Conservation (phyloP, 2,329 filamentous ascomycete genomes). For the Hypoxylon sp. region DNA sequence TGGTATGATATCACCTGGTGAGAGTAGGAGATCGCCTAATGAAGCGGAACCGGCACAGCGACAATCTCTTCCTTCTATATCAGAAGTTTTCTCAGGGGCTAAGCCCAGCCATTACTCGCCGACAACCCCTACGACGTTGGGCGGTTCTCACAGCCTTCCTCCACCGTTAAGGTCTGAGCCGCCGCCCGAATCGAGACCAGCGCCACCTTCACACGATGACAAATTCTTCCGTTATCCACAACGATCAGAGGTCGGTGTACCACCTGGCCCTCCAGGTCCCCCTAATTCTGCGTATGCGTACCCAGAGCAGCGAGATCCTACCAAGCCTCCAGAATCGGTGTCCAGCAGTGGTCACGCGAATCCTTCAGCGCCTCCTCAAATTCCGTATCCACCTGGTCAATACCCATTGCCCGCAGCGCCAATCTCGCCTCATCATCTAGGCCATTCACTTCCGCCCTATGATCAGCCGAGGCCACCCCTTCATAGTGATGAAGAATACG, state of each 20-base stretch:
- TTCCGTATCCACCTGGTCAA: slow-evolving; percentile 62
- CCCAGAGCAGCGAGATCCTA: slow-evolving; percentile 50
- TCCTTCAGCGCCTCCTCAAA: slow-evolving; percentile 57
- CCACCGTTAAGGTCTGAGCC: slow-evolving; percentile 52
- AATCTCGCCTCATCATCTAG: slow-evolving; percentile 66
- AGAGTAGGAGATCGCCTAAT: slow-evolving; percentile 51
- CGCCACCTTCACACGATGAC: slow-evolving; percentile 52
- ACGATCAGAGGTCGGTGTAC: slow-evolving; percentile 49
- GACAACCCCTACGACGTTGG: slow-evolving; percentile 50
- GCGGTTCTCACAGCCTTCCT: slow-evolving; percentile 50
- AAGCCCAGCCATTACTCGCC: slow-evolving; percentile 53
- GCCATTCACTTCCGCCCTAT: slow-evolving; percentile 62
- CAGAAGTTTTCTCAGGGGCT: slow-evolving; percentile 53
- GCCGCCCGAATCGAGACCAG: slow-evolving; percentile 49
- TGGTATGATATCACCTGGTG: slow-evolving; percentile 50
- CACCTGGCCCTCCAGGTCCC: slow-evolving; percentile 47
- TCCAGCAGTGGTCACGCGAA: slow-evolving; percentile 47
- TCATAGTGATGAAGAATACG: slow-evolving; percentile 64
- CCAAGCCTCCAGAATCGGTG: slow-evolving; percentile 48
- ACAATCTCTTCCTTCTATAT: slow-evolving; percentile 56
- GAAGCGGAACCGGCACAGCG: slow-evolving; percentile 50
- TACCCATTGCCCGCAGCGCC: slow-evolving; percentile 60
- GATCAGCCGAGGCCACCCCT: slow-evolving; percentile 62
- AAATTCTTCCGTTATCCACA: slow-evolving; percentile 51
- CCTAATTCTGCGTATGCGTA: slow-evolving; percentile 50